Base-by-base conservation (phyloP, 1,284 basidiomycete species). In the Pseudomicrostroma phylloplanum region DNA sequence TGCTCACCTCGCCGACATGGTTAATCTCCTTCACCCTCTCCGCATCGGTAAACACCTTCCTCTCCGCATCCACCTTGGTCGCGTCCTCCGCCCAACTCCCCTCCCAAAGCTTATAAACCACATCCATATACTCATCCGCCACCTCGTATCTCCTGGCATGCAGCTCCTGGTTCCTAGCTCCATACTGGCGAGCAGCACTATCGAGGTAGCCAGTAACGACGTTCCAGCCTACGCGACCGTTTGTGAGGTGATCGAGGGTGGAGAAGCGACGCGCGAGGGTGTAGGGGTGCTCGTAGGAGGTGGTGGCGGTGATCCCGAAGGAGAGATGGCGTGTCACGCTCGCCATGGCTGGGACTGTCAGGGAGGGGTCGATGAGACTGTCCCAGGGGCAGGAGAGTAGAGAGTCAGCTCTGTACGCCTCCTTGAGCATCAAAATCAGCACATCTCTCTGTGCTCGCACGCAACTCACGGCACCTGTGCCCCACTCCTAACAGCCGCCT, bases 31-130 rank as follows among this genome's bases (percentile, higher is more conserved):
- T 67, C 0, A 80, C 76, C 13, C 70, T 59, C 17, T 67, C 61
- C 0, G 80, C 79, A 1, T 69, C 64, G 19, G 77, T 71, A 58
- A 73, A 80, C 17, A 79, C 17, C 53, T 65, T 68, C 23, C 49
- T 57, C 19, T 49, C 64, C 11, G 36, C 43, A 63, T 80, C 76
- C 36, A 71, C 65, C 12, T 66, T 53, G 1, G 80, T 72, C 0
- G 80, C 75, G 51, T 80, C 76, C 58, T 80, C 79, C 19, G 74
- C 70, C 80, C 80, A 80, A 13, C 66, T 69, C n/a, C 67, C 67
- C 55, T 80, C 80, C 79, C 79, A 80, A 9, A 80, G 72, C 72
- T 80, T 80, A 73, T 80, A 80, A n/a, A 79, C 68, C 0, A 78
- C 70, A 40, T 71, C 71, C 71, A 73, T 73, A 62, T 73, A 73